Evolutionary conservation across 148 eudicot species (phyloP).

Genomic region (Cornus florida): DNA sequence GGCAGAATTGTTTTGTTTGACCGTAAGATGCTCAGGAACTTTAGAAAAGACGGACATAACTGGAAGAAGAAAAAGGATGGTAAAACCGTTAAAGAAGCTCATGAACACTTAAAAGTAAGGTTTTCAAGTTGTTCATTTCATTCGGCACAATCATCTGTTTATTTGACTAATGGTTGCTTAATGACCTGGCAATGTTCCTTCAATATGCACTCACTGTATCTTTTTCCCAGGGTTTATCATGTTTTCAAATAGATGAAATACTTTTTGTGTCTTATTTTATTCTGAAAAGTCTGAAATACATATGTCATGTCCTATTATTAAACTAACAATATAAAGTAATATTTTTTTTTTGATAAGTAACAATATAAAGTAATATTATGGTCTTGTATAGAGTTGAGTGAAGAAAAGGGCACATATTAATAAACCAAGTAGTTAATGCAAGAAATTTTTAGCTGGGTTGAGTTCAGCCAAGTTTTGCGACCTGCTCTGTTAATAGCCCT

Average conservation of each 20-base stretch:
- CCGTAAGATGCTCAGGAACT: conserved; percentile 88
- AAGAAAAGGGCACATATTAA: background rate
- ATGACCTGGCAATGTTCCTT: background rate
- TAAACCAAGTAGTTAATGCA: background rate
- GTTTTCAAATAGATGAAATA: background rate
- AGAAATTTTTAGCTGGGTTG: background rate
- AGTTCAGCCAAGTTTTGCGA: background rate
- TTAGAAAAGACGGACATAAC: conserved; percentile 90
- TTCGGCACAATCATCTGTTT: background rate
- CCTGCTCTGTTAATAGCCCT: background rate
- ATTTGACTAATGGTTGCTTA: background rate
- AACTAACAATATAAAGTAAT: background rate
- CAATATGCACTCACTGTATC: background rate
- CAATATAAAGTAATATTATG: background rate
- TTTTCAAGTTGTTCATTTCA: conserved; percentile 9
- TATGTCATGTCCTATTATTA: background rate
- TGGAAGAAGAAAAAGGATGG: conserved; percentile 98
- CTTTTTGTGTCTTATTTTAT: background rate
- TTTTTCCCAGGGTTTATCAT: background rate
- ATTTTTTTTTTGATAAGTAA: too few relatives aligned
- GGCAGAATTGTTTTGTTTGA: conserved; percentile 84
- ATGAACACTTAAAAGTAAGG: conserved; percentile 88
- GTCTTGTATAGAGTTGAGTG: background rate
- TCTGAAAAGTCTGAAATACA: background rate
- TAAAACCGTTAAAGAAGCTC: conserved; percentile 97